phyloP scores from a whole-genome alignment of 2,329 filamentous ascomycete species.

The Venturiaceae sp. region DNA sequence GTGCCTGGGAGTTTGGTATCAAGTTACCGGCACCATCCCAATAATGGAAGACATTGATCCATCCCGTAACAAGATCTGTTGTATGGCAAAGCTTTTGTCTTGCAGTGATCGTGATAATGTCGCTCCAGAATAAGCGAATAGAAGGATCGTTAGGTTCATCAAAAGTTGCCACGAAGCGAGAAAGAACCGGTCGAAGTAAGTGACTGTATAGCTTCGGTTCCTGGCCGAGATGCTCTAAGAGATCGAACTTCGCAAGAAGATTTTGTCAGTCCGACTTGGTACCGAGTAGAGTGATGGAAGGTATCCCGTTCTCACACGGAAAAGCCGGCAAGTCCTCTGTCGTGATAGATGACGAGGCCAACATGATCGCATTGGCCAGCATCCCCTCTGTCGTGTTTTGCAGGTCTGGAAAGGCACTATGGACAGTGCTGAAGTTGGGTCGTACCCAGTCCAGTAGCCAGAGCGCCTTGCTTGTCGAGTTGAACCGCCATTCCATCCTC shows the following conservation, averaged over 20 bases:
- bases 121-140: slow-evolving; percentile 10
- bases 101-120: slow-evolving; percentile 1
- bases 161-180: slow-evolving; percentile 10
- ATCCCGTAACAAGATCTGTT: slow-evolving; percentile 7
- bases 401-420: not conserved
- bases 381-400: slow-evolving; percentile 21
- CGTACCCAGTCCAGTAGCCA: slow-evolving; percentile 35
- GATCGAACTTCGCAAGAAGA: slow-evolving; percentile 8
- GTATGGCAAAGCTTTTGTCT: not conserved
- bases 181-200: slow-evolving; percentile 7
- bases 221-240: slow-evolving; percentile 6
- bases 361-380: slow-evolving; percentile 34
- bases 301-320: slow-evolving; percentile 27
- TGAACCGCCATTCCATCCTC: slow-evolving; percentile 13
- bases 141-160: slow-evolving; percentile 6
- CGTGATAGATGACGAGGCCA: slow-evolving; percentile 31
- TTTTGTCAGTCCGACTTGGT: slow-evolving; percentile 28
- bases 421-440: slow-evolving; percentile 34
- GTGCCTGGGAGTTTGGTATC: not conserved
- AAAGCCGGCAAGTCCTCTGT: slow-evolving; percentile 25
- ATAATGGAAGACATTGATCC: slow-evolving; percentile 11
- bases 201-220: slow-evolving; percentile 4
- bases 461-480: slow-evolving; percentile 26
- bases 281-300: slow-evolving; percentile 32
- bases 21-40: slow-evolving; percentile 8